These are phyloP conservation scores for Amanita thiersii DNA, from an alignment of 768 basidiomycete genomes.

Conservation along the genomic window DNA sequence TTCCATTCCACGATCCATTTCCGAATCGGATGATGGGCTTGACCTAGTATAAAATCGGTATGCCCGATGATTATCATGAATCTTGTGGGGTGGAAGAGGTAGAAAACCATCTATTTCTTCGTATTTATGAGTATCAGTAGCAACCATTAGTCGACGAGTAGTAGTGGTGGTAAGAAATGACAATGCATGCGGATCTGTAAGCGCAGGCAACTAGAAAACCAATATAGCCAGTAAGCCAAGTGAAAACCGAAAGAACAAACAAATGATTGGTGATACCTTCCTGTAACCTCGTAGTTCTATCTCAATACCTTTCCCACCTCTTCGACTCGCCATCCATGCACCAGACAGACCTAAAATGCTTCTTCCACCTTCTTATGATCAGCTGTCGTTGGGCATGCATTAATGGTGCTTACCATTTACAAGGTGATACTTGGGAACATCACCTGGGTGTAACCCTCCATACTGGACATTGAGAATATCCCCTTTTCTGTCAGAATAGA, in stretches of 20 bases:
- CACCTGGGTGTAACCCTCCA: conserved; percentile 52
- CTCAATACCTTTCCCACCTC: conserved; percentile 49
- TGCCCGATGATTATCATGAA: conserved; percentile 22
- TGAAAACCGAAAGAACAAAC: conserved; percentile 6
- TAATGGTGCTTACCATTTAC: conserved; percentile 41
- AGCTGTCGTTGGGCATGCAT: conserved; percentile 26
- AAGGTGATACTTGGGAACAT: conserved; percentile 59
- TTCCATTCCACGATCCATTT: conserved; percentile 22
- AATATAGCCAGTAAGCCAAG: too few relatives aligned
- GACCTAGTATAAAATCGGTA: conserved; percentile 34
- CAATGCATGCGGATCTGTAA: conserved; percentile 51
- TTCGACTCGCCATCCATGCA: conserved; percentile 36
- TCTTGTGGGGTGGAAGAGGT: conserved; percentile 35
- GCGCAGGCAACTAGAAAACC: conserved; percentile 33
- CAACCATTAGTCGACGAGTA: conserved; percentile 35
- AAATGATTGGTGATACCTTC: conserved; percentile 26
- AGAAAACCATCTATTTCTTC: conserved; percentile 65
- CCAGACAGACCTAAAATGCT: conserved; percentile 54
- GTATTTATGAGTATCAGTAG: conserved; percentile 35
- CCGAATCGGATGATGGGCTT: conserved; percentile 23
- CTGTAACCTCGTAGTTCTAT: conserved; percentile 33
- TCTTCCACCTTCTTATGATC: conserved; percentile 51
- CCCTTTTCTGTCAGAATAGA: conserved; percentile 61
- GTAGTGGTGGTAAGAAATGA: conserved; percentile 46
- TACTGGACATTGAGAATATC: conserved; percentile 61